Evolutionary conservation across 208 protist species (phyloP).

Genomic region (Leishmania tropica): DNA sequence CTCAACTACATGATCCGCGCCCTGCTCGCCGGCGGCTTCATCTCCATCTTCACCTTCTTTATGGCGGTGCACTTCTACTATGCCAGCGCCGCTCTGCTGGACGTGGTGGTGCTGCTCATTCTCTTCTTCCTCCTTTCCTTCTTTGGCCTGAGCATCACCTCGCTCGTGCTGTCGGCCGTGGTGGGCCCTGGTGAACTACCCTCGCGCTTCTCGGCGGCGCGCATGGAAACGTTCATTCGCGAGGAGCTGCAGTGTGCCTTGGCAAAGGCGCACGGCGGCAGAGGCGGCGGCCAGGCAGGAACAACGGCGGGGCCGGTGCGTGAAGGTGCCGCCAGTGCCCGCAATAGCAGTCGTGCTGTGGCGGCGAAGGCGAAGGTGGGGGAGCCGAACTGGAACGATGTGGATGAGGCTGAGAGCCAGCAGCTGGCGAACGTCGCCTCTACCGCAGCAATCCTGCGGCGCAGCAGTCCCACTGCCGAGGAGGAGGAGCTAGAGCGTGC

Average conservation of each 20-base stretch:
- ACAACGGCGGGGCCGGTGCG: neutral
- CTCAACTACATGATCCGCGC: constrained; percentile 16
- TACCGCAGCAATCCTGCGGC: constrained; percentile 20
- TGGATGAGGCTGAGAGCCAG: constrained; percentile 28
- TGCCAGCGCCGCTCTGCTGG: constrained; percentile 21
- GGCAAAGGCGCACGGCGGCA: constrained; percentile 13
- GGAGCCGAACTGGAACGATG: constrained; percentile 7
- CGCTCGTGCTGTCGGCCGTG: constrained; percentile 7
- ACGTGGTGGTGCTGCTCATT: constrained; percentile 15
- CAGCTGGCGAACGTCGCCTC: constrained; percentile 33
- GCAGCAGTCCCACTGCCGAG: constrained; percentile 15
- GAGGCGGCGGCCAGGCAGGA: neutral
- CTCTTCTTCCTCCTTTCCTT: constrained; percentile 26
- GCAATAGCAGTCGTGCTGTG: neutral
- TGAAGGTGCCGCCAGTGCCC: neutral
- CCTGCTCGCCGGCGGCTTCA: neutral
- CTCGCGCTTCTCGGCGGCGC: constrained; percentile 36
- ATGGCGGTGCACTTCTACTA: constrained; percentile 31
- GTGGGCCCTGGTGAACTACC: constrained; percentile 39
- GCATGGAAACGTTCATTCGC: constrained; percentile 51
- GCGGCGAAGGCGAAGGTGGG: neutral
- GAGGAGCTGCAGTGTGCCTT: constrained; percentile 33
- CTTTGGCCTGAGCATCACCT: constrained; percentile 21
- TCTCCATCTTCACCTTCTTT: constrained; percentile 14
- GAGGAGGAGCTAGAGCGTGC: constrained; percentile 19